These are phyloP conservation scores for Populus davidiana DNA, from an alignment of 345 rosid species.

Conservation along the genomic window DNA sequence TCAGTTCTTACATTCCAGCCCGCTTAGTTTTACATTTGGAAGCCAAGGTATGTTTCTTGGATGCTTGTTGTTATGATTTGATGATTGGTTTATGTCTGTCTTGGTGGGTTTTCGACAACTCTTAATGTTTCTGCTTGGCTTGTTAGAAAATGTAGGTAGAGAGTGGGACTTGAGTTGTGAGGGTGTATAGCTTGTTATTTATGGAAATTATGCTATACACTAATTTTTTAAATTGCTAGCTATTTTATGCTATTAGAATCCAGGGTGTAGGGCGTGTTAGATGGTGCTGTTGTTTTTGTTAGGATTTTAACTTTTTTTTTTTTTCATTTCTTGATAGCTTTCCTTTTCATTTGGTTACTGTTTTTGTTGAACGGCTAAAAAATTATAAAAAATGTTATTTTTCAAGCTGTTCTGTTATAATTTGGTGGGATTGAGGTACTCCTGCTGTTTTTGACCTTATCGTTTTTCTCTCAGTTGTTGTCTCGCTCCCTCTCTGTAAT, in stretches of 20 bases:
- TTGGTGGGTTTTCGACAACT: not conserved
- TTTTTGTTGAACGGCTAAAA: constrained; percentile 7
- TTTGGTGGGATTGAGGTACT: not conserved
- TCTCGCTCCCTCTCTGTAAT: not conserved
- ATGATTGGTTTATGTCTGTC: not conserved
- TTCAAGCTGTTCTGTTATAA: not conserved
- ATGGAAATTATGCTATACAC: not conserved
- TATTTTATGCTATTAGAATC: not conserved
- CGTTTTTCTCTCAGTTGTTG: not conserved
- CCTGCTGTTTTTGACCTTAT: not conserved
- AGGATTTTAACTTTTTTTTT: constrained; percentile 17
- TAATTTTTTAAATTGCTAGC: not conserved
- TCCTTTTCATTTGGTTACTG: constrained; percentile 10
- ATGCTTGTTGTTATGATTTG: not conserved
- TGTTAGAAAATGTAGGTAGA: constrained; percentile 17
- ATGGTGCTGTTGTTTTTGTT: constrained; percentile 32
- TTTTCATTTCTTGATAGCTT: constrained; percentile 7
- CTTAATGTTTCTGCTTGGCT: not conserved
- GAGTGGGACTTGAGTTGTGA: constrained; percentile 17
- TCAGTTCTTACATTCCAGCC: not conserved
- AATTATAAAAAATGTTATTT: not conserved
- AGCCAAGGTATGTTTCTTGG: not conserved
- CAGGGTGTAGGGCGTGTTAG: constrained; percentile 4
- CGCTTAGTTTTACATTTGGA: not conserved
- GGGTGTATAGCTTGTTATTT: not conserved